Percentiles rank a stretch among this genome's conserved stretches.
These are phyloP conservation scores for Albugo laibachii DNA, from an alignment of 352 stramenopile species.

Conservation along the genomic window DNA sequence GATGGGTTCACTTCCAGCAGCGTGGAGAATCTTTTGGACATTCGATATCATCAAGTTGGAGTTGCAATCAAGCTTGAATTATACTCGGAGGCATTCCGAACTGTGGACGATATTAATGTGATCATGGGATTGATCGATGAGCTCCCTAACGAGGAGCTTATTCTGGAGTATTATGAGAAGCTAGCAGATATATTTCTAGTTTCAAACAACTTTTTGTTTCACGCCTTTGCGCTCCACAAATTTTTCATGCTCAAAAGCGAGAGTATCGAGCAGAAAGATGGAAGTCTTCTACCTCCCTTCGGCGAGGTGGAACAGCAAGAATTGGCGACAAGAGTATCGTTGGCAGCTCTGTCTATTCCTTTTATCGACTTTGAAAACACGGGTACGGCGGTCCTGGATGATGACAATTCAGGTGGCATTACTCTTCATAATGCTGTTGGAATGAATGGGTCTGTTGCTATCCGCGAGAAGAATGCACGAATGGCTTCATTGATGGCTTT, in stretches of 20 bases:
- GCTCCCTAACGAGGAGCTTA: slow-evolving; percentile 85
- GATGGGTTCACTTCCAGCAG: slow-evolving; percentile 90
- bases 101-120: slow-evolving; percentile 97
- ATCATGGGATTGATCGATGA: slow-evolving; percentile 84
- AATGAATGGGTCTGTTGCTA: slow-evolving; percentile 33
- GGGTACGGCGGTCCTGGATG: slow-evolving; percentile 27
- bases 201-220: slow-evolving; percentile 93
- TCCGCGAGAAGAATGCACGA: slow-evolving; percentile 85
- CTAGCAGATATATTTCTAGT: slow-evolving; percentile 95
- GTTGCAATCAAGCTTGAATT: slow-evolving; percentile 87
- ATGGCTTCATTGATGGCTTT: slow-evolving; percentile 90
- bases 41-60: slow-evolving; percentile 93
- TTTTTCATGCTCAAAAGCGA: slow-evolving; percentile 86
- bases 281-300: slow-evolving; percentile 18
- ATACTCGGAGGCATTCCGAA: slow-evolving; percentile 96
- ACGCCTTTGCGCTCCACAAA: slow-evolving; percentile 94
- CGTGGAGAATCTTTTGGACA: slow-evolving; percentile 92
- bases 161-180: slow-evolving; percentile 97
- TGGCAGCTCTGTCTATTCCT: slow-evolving; percentile 88
- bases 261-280: slow-evolving; percentile 33
- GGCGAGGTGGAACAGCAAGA: slow-evolving; percentile 52
- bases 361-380: slow-evolving; percentile 37
- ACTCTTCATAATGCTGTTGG: no score
- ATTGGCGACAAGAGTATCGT: slow-evolving; percentile 81
- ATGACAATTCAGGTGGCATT: slow-evolving; percentile 8